phyloP scores from a whole-genome alignment of 2,329 filamentous ascomycete genomes.

The Penicillium sp. region DNA sequence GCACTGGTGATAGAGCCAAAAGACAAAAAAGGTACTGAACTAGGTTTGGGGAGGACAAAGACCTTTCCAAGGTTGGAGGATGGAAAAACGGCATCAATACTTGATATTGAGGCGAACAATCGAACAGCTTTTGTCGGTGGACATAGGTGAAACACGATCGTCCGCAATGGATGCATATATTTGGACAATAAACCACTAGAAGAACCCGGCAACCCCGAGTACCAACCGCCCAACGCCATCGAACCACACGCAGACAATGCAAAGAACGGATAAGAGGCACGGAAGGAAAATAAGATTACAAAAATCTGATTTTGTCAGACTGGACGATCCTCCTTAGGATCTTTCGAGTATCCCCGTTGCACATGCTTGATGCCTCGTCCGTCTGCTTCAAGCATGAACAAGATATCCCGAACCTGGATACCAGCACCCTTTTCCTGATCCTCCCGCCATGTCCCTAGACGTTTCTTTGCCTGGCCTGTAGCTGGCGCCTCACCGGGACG shows the following conservation, averaged over 20 bases:
- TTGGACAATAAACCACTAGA: too few species aligned
- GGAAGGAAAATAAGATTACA: slow-evolving; percentile 21
- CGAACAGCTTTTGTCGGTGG: too few species aligned
- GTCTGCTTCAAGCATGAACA: slow-evolving; percentile 75
- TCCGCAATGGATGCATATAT: too few species aligned
- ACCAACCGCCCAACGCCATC: slow-evolving; percentile 16
- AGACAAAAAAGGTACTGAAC: too few species aligned
- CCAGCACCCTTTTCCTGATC: slow-evolving; percentile 71
- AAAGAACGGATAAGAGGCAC: slow-evolving; percentile 3
- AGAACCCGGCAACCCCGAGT: slow-evolving; percentile 6
- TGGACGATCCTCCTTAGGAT: slow-evolving; percentile 41
- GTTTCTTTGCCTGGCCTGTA: slow-evolving; percentile 52
- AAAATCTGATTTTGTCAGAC: slow-evolving; percentile 22
- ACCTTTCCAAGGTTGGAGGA: too few species aligned
- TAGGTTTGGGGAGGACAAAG: too few species aligned
- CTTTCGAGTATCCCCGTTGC: slow-evolving; percentile 45
- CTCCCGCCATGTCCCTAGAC: slow-evolving; percentile 73
- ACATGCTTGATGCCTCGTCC: slow-evolving; percentile 52
- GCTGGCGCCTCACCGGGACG: slow-evolving; percentile 32
- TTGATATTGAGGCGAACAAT: too few species aligned
- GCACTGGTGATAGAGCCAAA: too few species aligned
- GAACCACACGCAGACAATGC: slow-evolving; percentile 21
- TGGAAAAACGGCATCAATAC: too few species aligned
- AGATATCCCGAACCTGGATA: slow-evolving; percentile 81
- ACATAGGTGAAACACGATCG: too few species aligned